Conservation (phyloP, 768 basidiomycete genomes). For the Boletus subparvulus region DNA sequence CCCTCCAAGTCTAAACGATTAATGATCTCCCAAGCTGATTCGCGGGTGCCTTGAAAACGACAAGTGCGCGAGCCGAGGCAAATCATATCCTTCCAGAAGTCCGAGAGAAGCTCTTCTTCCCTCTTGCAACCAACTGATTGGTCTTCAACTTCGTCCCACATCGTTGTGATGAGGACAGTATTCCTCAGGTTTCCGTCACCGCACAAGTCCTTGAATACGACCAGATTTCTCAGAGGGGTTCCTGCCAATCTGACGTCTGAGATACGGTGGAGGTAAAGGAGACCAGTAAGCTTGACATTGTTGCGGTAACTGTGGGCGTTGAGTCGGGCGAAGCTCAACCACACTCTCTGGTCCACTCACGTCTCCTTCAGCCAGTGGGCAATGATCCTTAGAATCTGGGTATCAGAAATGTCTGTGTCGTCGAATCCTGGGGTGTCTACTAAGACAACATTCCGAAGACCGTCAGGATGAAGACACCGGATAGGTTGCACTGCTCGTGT, state of each 20-base stretch:
- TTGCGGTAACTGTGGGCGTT: slow-evolving; percentile 2
- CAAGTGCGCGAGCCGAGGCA: slow-evolving; percentile 6
- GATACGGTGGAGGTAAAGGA: slow-evolving; percentile 17
- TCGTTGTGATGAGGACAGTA: slow-evolving; percentile 18
- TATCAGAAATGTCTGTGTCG: slow-evolving; percentile 11
- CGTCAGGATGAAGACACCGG: slow-evolving; percentile 15
- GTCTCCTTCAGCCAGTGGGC: slow-evolving; percentile 17
- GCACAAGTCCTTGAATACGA: slow-evolving; percentile 10
- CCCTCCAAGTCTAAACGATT: background rate
- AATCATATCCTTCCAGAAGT: slow-evolving; percentile 18
- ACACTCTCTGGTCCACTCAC: background rate
- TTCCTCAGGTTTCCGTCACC: slow-evolving; percentile 11
- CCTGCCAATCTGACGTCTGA: slow-evolving; percentile 11
- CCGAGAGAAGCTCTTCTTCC: slow-evolving; percentile 11
- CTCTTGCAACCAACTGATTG: slow-evolving; percentile 3
- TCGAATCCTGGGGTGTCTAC: slow-evolving; percentile 22
- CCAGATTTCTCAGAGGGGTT: slow-evolving; percentile 8
- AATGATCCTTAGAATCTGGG: slow-evolving; percentile 11
- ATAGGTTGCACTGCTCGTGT: slow-evolving; percentile 7
- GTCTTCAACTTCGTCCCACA: slow-evolving; percentile 16
- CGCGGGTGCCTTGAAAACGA: slow-evolving; percentile 9
- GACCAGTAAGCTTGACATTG: slow-evolving; percentile 9
- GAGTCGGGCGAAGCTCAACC: background rate
- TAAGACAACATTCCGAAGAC: slow-evolving; percentile 12
- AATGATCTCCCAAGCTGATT: slow-evolving; percentile 18